Base-by-base conservation (phyloP, 1,139 yeast genomes). In the Blastobotrys serpentis region DNA sequence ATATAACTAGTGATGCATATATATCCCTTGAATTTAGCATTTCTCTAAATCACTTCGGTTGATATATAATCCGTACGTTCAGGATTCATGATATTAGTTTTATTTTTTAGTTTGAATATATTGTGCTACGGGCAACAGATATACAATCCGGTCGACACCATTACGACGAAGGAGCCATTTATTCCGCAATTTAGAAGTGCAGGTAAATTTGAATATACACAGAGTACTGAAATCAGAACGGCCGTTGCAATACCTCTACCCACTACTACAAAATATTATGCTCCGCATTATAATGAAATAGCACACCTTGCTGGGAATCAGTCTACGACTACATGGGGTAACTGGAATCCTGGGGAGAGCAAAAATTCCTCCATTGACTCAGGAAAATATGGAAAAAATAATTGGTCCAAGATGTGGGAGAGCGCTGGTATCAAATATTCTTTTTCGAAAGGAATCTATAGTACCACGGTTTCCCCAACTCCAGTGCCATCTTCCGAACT, bases 241-340 rank as follows among this genome's bases (percentile, higher is more conserved):
- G 45, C 45, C 29, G 10, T n/a, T 13, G 13, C 45, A 16, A 36
- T 32, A 19, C 26, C 45, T 4, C 11, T 17, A 14, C 40, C 45
- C 13, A 42, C 42, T 11, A 42, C 45, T 34, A 42, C 45, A 10
- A 13, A n/a, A 6, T 25, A 18, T 11, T 42, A 33, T 42, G 45
- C 40, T 16, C 25, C 23, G 3, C 22, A 18, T 13, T 42, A 42
- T 21, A 22, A 19, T 13, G 45, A 32, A 16, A 18, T 34, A 10
- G 6, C 19, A 7, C 21, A 33, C n/a, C 42, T 42, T 5, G 14
- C 29, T 6, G 42, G 42, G 8, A 42, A 33, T 18, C n/a, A 25
- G 3, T 33, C 45, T 11, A 42, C 45, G 4, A 19, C 44, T 3
- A 26, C 38, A 18, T 44, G 47, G 47, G 47, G 47, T 25, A 44